Evolutionary conservation across 2,329 filamentous ascomycete genomes (phyloP).

Genomic region (Aspergillus quadricinctus): DNA sequence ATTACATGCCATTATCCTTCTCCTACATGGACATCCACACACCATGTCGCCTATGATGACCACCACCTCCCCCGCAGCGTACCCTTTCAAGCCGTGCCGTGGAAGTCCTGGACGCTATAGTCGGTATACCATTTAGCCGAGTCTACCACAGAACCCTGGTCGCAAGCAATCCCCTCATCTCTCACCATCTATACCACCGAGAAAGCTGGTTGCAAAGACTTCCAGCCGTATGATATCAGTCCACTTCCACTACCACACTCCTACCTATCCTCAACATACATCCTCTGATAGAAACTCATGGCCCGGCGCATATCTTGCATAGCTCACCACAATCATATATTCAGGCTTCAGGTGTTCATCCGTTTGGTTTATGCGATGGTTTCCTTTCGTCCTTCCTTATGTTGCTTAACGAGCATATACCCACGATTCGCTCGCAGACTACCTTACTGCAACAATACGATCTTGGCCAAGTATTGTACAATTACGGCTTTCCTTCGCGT

Average conservation of each 20-base stretch:
- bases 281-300: background rate
- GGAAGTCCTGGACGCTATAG: constrained; percentile 34
- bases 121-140: background rate
- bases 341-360: background rate
- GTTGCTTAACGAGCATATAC: background rate
- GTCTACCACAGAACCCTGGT: too few relatives aligned
- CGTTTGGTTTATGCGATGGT: background rate
- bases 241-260: too few relatives aligned
- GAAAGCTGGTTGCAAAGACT: background rate
- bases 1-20: constrained; percentile 38
- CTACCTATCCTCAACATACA: background rate
- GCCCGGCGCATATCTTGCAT: background rate
- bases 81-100: constrained; percentile 28
- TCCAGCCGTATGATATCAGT: too few relatives aligned
- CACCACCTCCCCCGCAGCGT: constrained; percentile 31
- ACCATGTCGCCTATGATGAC: constrained; percentile 35
- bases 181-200: background rate
- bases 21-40: constrained; percentile 37
- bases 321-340: background rate
- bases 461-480: background rate
- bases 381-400: background rate
- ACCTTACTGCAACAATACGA: background rate
- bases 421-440: background rate
- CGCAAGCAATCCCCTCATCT: background rate
- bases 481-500: background rate